phyloP scores from a whole-genome alignment of 257 asterid genomes.

The Solanum stenotomum region DNA sequence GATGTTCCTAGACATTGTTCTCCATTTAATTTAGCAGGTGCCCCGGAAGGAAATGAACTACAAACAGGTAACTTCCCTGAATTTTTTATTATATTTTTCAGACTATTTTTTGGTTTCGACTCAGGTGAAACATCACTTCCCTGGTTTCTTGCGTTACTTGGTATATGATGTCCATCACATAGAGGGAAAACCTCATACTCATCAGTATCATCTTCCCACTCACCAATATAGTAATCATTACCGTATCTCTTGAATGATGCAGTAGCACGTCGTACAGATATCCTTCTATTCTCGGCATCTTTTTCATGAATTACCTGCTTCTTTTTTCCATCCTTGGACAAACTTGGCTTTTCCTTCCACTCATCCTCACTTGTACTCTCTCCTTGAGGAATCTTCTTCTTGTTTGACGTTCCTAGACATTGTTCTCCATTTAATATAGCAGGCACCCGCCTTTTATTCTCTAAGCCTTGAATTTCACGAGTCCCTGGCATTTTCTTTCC shows the following conservation, averaged over 20 bases:
- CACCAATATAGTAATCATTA: slow-evolving; percentile 24
- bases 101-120: slow-evolving; percentile 5
- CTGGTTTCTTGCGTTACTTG: not conserved
- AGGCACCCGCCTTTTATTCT: slow-evolving; percentile 13
- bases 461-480: slow-evolving; percentile 5
- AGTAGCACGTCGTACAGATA: slow-evolving; percentile 24
- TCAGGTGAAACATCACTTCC: slow-evolving; percentile 1
- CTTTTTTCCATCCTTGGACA: slow-evolving; percentile 3
- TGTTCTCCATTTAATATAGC: not conserved
- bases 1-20: slow-evolving; percentile 1
- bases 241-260: slow-evolving; percentile 30
- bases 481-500: slow-evolving; percentile 11
- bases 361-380: slow-evolving; percentile 33
- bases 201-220: slow-evolving; percentile 49
- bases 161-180: slow-evolving; percentile 1
- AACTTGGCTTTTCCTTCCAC: slow-evolving; percentile 29
- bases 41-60: slow-evolving; percentile 15
- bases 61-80: slow-evolving; percentile 8
- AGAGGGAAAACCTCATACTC: slow-evolving; percentile 36
- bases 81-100: slow-evolving; percentile 7
- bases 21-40: not conserved
- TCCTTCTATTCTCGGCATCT: slow-evolving; percentile 19
- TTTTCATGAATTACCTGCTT: slow-evolving; percentile 11
- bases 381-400: not conserved
- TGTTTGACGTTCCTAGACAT: not conserved